Conservation (phyloP, 371 early-diverging fungal genomes). For the Batrachochytrium dendrobatidis region DNA sequence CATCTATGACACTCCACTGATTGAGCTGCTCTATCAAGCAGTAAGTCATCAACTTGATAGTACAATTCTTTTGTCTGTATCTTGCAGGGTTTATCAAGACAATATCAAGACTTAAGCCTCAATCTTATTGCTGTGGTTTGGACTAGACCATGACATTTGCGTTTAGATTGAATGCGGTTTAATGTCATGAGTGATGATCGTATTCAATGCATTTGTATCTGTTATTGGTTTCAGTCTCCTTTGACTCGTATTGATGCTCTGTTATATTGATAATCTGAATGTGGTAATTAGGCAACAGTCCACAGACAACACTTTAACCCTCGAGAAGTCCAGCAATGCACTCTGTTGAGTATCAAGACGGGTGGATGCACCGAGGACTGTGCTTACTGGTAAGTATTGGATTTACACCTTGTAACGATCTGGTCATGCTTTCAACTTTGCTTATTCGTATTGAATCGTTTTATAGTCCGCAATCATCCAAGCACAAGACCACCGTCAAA, state of each 20-base stretch:
- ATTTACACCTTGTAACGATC: too few species aligned
- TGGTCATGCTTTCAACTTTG: too few species aligned
- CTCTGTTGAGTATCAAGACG: slow-evolving; percentile 77
- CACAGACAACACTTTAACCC: slow-evolving; percentile 69
- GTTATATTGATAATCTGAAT: too few species aligned
- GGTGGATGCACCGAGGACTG: slow-evolving; percentile 85
- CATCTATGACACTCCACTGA: slow-evolving; percentile 73
- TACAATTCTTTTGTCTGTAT: not conserved
- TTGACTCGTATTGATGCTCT: too few species aligned
- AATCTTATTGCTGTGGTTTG: too few species aligned
- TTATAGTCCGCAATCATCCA: slow-evolving; percentile 58
- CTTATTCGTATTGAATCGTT: not conserved
- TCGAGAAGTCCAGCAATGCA: slow-evolving; percentile 73
- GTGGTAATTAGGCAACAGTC: slow-evolving; percentile 71
- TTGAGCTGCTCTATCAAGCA: slow-evolving; percentile 70
- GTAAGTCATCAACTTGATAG: slow-evolving; percentile 44
- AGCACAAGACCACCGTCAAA: slow-evolving; percentile 64
- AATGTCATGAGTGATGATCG: too few species aligned
- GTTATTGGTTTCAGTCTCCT: too few species aligned
- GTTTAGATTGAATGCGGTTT: too few species aligned
- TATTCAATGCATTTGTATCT: too few species aligned
- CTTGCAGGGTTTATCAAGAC: too few species aligned
- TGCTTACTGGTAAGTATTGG: slow-evolving; percentile 61
- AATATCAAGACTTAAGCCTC: too few species aligned
- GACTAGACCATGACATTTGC: too few species aligned